A percentile compares a stretch with the other conserved stretches of the same genome.
Evolutionary conservation across 257 asterid species (phyloP).

Genomic region (Phtheirospermum japonicum): DNA sequence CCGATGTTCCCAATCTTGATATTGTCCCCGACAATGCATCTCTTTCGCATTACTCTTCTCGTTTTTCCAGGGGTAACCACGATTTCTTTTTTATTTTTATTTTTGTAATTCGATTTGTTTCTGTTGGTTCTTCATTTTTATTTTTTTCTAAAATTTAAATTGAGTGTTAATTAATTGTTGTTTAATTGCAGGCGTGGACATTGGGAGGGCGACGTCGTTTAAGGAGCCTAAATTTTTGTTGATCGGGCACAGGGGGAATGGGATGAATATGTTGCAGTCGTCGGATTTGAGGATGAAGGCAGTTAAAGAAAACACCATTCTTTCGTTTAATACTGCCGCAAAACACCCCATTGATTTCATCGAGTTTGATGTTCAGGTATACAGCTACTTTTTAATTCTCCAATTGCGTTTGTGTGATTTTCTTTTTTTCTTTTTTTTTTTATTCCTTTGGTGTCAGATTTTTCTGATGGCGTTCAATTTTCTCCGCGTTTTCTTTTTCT

Average conservation of each 20-base stretch:
- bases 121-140: neutral
- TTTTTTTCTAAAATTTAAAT: neutral
- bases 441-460: neutral
- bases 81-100: neutral
- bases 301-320: conserved; percentile 76
- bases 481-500: neutral
- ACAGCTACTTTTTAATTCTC: neutral
- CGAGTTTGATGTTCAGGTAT: conserved; percentile 98
- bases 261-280: conserved; percentile 87
- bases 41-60: conserved; percentile 43
- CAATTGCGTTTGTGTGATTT: neutral
- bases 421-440: neutral
- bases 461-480: conserved; percentile 19
- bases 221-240: conserved; percentile 66
- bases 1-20: conserved; percentile 86
- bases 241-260: conserved; percentile 92
- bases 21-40: conserved; percentile 65
- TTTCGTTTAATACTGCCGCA: conserved; percentile 77
- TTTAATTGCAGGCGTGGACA: conserved; percentile 36
- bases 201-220: conserved; percentile 42
- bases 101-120: neutral
- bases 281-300: conserved; percentile 77
- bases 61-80: conserved; percentile 43
- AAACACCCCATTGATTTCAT: conserved; percentile 70
- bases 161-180: neutral